Base-by-base conservation (phyloP, 2,329 filamentous ascomycete species). In the Xylaria hypoxylon region DNA sequence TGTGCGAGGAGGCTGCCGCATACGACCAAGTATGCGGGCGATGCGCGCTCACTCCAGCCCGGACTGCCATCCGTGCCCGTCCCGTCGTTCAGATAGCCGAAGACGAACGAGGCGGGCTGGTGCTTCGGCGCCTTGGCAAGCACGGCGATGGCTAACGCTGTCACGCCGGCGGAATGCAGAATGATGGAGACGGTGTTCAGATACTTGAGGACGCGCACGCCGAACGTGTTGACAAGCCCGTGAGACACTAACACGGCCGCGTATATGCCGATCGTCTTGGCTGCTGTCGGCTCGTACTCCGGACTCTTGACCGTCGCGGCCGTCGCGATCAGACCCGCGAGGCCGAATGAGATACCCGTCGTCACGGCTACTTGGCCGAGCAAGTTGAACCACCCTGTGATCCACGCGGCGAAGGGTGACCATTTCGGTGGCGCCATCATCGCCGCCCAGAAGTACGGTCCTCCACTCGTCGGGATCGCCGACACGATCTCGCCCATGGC, bases 401-500 rank as follows among this genome's bases (percentile, higher is more conserved):
- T 66, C 79, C 79, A 81, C 8, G 79, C 79, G 0, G 77, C 76
- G 48, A 80, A 79, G 3, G 79, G 72, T 1, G 78, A 80, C 76
- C 76, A 79, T 2, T 72, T 71, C 5, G 79, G 77, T 1, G 85
- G 85, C 2, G 86, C 85, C 35, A 89, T 80, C 69, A 87, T 81
- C 1, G 86, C 86, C 1, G 85, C 81, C 86, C 87, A 89, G 75
- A 87, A 88, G 72, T 89, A 89, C 1, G 86, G 86, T 0, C 86
- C 86, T 44, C 86, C 86, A 51, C 81, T 82, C 1, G 85, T 87
- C 0, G 86, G 86, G 65, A 88, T 86, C 0, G 86, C 86, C 5
- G 84, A 86, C 6, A 87, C 85, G 70, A 88, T 86, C 73, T 88
- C 86, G 19, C 85, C 85, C 85, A 88, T 87, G 57, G 83, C 81